Evolutionary conservation across 2,329 filamentous ascomycete genomes (phyloP), one percentile per base, ranked within the genome.

Genomic region (Sclerotinia borealis): DNA sequence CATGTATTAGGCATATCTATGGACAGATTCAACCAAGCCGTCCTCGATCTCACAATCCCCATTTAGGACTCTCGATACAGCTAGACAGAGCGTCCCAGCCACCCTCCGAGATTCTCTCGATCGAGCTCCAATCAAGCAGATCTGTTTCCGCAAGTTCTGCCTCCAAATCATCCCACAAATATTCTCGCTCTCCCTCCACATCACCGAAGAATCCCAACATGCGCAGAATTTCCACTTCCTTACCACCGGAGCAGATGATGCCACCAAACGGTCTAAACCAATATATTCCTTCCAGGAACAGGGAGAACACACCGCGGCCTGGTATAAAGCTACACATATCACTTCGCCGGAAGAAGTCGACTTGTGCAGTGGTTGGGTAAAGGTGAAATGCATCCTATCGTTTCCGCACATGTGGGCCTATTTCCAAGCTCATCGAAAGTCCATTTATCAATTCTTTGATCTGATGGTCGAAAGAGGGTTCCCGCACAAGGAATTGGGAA

Each of bases 381-480:
- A 58, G n/a, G 39, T 58, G 0, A 34, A 45, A 17, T 34, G 39
- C n/a, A 58, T 58, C 54, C 8, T 58, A 13, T 47, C 39, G 1
- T 58, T 56, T 34, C 56, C 56, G 6, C 41, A 48, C n/a, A 59
- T 50, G 45, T 59, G 56, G 56, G 31, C 49, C 27, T 22, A 59
- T 7, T 49, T 37, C 7, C 31, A 13, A 9, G 43, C 11, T 2
- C 39, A 11, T 0, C 8, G 19, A 2, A 45, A 45, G 0, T 34
- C 37, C 1, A 37, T 39, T 2, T 15, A 48, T 15, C 29, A 37
- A 5, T 36, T 37, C 17, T 59, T 37, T 13, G 45, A 37, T n/a
- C 31, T 36, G 17, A 59, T n/a, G 41, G 31, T 27, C 4, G 43
- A 59, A 7, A 36, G 29, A 5, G 56, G 31, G 17, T 59, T 59